phyloP scores from a whole-genome alignment of 495 filamentous ascomycete genomes.

The Daldinia caldariorum region DNA sequence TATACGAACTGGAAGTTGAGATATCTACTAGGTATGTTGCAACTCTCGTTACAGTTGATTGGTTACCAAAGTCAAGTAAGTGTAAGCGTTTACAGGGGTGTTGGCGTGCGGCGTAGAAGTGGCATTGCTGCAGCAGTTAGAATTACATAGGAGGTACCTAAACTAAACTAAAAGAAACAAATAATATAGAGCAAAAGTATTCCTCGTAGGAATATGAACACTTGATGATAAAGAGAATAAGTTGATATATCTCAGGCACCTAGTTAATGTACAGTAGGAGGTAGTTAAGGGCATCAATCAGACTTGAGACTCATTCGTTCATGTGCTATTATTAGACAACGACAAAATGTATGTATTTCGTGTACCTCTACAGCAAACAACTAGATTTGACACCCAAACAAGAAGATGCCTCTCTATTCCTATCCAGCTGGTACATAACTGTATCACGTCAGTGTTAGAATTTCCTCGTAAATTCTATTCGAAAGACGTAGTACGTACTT shows the following conservation, averaged over 20 bases:
- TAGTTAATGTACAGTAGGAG: too few relatives aligned
- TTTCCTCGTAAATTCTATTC: constrained; percentile 12
- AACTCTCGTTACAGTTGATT: not conserved
- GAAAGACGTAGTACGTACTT: too few relatives aligned
- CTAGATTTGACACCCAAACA: not conserved
- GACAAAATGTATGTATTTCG: not conserved
- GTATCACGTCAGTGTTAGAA: not conserved
- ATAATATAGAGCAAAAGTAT: not conserved
- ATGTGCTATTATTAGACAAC: constrained; percentile 1
- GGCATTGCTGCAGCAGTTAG: not conserved
- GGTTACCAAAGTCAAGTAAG: not conserved
- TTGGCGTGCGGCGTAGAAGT: not conserved
- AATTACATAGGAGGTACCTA: not conserved
- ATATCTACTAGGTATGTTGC: not conserved
- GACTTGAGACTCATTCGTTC: not conserved
- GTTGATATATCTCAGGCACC: too few relatives aligned
- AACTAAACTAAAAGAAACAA: not conserved
- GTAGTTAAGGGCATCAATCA: not conserved
- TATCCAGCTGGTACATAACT: not conserved
- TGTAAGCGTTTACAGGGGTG: not conserved
- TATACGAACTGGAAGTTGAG: not conserved
- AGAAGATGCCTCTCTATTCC: not conserved
- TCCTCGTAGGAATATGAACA: not conserved
- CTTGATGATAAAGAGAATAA: too few relatives aligned
- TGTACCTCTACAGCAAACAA: not conserved